These are phyloP conservation scores for Uromyces viciae-fabae DNA, from an alignment of 1,284 basidiomycete species.

Conservation along the genomic window DNA sequence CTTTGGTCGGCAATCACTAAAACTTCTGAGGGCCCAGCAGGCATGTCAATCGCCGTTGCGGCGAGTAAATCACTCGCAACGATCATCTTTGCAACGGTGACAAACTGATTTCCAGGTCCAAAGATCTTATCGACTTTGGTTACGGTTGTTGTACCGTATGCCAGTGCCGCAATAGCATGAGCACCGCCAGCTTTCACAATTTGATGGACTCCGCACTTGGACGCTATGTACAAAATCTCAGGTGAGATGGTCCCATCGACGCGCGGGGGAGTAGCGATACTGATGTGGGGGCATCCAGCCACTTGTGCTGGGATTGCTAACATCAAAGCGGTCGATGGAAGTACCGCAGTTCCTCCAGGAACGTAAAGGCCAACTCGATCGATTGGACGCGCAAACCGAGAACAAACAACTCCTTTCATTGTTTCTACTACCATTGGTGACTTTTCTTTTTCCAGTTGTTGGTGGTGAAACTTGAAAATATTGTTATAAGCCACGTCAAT, in stretches of 20 bases:
- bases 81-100: slow-evolving; percentile 61
- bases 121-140: slow-evolving; percentile 95
- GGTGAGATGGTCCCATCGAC: slow-evolving; percentile 84
- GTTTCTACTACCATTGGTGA: slow-evolving; percentile 76
- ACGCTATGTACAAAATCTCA: slow-evolving; percentile 90
- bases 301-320: slow-evolving; percentile 97
- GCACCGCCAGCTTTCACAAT: slow-evolving; percentile 92
- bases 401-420: slow-evolving; percentile 94
- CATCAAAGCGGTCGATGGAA: slow-evolving; percentile 97
- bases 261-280: slow-evolving; percentile 90
- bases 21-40: slow-evolving; percentile 94
- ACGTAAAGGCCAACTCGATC: slow-evolving; percentile 94
- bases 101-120: slow-evolving; percentile 98
- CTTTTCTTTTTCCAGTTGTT: slow-evolving; percentile 69
- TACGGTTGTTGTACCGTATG: slow-evolving; percentile 89
- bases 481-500: slow-evolving; percentile 91
- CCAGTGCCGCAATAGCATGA: slow-evolving; percentile 94
- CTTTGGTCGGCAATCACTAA: slow-evolving; percentile 86
- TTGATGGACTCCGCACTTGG: slow-evolving; percentile 77
- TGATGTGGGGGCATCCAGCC: slow-evolving; percentile 85
- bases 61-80: slow-evolving; percentile 99
- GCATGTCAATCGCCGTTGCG: slow-evolving; percentile 96
- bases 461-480: slow-evolving; percentile 76
- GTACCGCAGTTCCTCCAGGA: slow-evolving; percentile 90
- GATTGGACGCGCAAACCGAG: slow-evolving; percentile 88